Percentiles rank a stretch among this genome's conserved stretches.
phyloP scores from a whole-genome alignment of 129 eudicot species.

The carrot (Daucus carota) region DNA sequence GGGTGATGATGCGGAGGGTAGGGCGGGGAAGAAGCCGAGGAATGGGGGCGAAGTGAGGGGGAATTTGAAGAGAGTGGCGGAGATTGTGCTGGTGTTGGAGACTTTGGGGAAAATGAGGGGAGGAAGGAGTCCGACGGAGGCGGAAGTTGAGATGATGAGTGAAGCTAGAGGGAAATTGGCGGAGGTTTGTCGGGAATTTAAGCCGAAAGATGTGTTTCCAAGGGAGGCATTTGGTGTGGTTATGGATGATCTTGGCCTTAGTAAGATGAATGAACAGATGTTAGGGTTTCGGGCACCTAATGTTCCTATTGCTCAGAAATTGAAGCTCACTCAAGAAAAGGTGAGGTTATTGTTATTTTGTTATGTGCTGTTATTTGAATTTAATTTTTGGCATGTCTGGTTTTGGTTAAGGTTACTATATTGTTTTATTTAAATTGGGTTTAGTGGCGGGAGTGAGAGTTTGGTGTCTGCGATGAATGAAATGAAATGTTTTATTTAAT shows the following conservation, averaged over 20 bases:
- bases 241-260: conserved; percentile 84
- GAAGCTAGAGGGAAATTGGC: conserved; percentile 65
- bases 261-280: conserved; percentile 48
- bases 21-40: conserved; percentile 31
- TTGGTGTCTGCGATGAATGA: background rate
- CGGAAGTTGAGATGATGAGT: conserved; percentile 63
- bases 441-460: background rate
- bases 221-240: conserved; percentile 60
- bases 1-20: conserved; percentile 18
- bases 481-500: background rate
- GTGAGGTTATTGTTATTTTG: conserved; percentile 23
- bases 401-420: background rate
- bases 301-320: conserved; percentile 58
- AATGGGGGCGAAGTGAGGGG: conserved; percentile 14
- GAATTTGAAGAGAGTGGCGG: conserved; percentile 61
- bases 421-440: background rate
- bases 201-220: conserved; percentile 75
- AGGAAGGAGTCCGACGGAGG: conserved; percentile 52
- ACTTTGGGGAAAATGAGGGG: conserved; percentile 86
- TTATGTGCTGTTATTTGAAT: background rate
- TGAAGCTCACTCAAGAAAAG: conserved; percentile 55
- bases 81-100: conserved; percentile 79
- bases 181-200: conserved; percentile 47
- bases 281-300: conserved; percentile 58
- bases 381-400: background rate